Evolutionary conservation across 257 asterid species (phyloP).

Genomic region (Primulina tabacum): DNA sequence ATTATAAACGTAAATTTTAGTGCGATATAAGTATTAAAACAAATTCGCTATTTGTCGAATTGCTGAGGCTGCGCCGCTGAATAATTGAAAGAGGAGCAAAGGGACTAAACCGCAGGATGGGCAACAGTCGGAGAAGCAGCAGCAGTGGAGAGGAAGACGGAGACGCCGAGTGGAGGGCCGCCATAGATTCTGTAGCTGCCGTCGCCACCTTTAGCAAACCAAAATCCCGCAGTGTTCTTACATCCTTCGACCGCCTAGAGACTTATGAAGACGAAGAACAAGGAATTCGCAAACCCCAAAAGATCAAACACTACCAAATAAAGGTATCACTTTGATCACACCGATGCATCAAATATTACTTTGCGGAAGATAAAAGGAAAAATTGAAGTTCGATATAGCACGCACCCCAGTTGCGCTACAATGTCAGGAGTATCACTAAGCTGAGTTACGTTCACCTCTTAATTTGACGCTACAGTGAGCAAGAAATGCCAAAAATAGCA

Average conservation of each 20-base stretch:
- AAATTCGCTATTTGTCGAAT: no score
- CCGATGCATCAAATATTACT: background rate
- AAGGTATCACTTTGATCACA: conserved; percentile 39
- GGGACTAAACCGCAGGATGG: conserved; percentile 32
- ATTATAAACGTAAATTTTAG: no score
- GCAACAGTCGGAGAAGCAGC: conserved; percentile 34
- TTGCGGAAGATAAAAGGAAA: no score
- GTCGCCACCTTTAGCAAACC: conserved; percentile 25
- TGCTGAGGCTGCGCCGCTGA: background rate
- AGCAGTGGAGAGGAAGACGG: conserved; percentile 88
- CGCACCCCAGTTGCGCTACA: background rate
- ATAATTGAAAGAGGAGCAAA: conserved; percentile 1
- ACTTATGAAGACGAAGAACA: conserved; percentile 29
- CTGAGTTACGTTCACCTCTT: conserved; percentile 1
- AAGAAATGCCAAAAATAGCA: conserved; percentile 6
- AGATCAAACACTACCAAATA: conserved; percentile 64
- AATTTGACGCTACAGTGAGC: background rate
- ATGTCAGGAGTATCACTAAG: background rate
- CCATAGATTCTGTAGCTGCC: conserved; percentile 67
- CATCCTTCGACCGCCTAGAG: conserved; percentile 7
- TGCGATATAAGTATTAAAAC: no score
- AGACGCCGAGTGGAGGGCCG: conserved; percentile 77
- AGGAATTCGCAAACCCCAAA: conserved; percentile 40
- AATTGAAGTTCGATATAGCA: background rate
- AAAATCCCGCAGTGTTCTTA: conserved; percentile 19